A percentile compares a stretch with the other conserved stretches of the same genome.
Evolutionary conservation across 75 land plant genomes (phyloP).

Genomic region (Larix kaempferi): DNA sequence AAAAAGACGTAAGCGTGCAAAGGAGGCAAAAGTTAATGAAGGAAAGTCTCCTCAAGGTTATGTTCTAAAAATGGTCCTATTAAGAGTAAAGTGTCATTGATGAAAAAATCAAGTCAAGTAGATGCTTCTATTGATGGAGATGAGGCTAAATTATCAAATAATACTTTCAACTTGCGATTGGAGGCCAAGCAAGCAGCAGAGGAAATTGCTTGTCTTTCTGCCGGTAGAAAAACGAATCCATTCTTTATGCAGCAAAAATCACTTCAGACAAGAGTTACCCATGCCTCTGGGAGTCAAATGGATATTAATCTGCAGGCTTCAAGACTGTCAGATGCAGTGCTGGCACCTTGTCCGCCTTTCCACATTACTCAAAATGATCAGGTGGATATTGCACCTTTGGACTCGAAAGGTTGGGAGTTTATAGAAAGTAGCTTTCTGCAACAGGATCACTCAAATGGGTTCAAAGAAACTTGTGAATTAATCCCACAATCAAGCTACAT

Average conservation of each 20-base stretch:
- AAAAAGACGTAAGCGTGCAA: too few relatives aligned
- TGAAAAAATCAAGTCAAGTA: too few relatives aligned
- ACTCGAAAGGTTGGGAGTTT: constrained; percentile 53
- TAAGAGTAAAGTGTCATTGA: too few relatives aligned
- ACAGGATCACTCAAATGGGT: neutral
- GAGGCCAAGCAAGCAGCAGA: too few relatives aligned
- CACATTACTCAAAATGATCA: constrained; percentile 12
- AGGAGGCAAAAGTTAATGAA: too few relatives aligned
- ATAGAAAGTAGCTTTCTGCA: constrained; percentile 7
- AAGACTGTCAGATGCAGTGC: neutral
- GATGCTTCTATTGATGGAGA: too few relatives aligned
- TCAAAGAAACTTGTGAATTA: constrained; percentile 10
- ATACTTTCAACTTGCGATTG: too few relatives aligned
- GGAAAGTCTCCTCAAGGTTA: too few relatives aligned
- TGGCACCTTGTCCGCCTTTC: constrained; percentile 1
- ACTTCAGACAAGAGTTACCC: neutral
- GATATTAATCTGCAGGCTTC: neutral
- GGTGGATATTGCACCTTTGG: constrained; percentile 20
- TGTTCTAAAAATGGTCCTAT: too few relatives aligned
- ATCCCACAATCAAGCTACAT: constrained; percentile 6
- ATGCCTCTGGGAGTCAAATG: neutral
- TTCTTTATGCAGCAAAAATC: constrained; percentile 32
- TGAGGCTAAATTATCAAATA: too few relatives aligned
- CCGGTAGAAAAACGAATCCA: constrained; percentile 68
- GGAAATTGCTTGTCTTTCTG: constrained; percentile 66